Conservation (phyloP, 2,329 filamentous ascomycete species). For the Byssoonygena ceratinophila region DNA sequence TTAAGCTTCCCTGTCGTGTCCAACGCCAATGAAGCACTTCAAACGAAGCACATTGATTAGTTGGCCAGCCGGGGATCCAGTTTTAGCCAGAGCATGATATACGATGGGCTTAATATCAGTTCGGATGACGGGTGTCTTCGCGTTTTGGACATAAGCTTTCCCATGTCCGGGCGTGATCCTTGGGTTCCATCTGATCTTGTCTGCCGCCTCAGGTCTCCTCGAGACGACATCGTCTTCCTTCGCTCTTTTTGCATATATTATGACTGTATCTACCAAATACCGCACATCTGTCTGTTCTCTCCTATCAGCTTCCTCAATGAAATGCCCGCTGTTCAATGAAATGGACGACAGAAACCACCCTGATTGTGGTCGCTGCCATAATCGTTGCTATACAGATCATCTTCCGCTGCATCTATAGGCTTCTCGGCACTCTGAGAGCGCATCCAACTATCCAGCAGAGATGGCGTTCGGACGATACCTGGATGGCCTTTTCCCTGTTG, state of each 20-base stretch:
- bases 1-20: background rate
- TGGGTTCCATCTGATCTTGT: background rate
- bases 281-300: background rate
- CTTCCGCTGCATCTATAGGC: slow-evolving; percentile 15
- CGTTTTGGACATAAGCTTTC: background rate
- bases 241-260: background rate
- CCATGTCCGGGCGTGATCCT: background rate
- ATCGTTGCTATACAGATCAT: slow-evolving; percentile 14
- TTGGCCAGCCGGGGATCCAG: background rate
- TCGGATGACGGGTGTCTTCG: background rate
- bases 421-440: slow-evolving; percentile 12
- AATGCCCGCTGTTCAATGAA: slow-evolving; percentile 14
- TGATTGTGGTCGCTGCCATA: slow-evolving; percentile 15
- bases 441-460: slow-evolving; percentile 12
- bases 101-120: background rate
- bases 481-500: slow-evolving; percentile 16
- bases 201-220: background rate
- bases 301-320: slow-evolving; percentile 1
- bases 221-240: background rate
- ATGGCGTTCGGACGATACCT: slow-evolving; percentile 17
- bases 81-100: background rate
- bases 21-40: background rate
- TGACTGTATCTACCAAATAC: background rate
- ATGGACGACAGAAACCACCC: slow-evolving; percentile 17
- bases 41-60: background rate